Conservation (phyloP, 2,329 filamentous ascomycete species). For the Hypoxylon sp. region DNA sequence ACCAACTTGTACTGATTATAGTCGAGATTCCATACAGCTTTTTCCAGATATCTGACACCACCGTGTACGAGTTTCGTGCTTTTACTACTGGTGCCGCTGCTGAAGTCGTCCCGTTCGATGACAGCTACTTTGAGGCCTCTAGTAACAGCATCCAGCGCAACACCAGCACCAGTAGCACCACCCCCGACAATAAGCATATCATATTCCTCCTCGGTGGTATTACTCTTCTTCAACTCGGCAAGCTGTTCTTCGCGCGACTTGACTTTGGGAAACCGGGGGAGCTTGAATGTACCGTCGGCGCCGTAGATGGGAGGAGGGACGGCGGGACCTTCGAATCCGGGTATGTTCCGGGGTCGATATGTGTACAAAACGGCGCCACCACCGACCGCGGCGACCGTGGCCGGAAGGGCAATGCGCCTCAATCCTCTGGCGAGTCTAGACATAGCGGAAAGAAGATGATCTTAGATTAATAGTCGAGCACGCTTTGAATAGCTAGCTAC, state of each 20-base stretch:
- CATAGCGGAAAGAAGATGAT: conserved; percentile 41
- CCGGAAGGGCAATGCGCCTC: conserved; percentile 59
- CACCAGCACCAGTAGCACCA: conserved; percentile 77
- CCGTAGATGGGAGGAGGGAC: conserved; percentile 78
- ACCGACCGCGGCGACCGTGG: conserved; percentile 56
- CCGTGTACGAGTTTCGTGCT: conserved; percentile 83
- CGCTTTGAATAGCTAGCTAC: conserved; percentile 19
- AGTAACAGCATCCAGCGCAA: conserved; percentile 78
- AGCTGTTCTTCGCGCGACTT: conserved; percentile 74
- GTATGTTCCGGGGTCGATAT: conserved; percentile 78
- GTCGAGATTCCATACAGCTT: conserved; percentile 80
- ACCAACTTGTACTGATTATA: conserved; percentile 79
- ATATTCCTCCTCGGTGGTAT: conserved; percentile 64
- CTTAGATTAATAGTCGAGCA: conserved; percentile 15
- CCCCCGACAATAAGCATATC: conserved; percentile 78
- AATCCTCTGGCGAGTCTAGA: conserved; percentile 51
- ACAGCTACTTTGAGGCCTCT: conserved; percentile 78
- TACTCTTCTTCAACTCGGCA: conserved; percentile 65
- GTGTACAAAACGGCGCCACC: conserved; percentile 61
- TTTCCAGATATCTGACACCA: conserved; percentile 79
- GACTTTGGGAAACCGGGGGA: conserved; percentile 73
- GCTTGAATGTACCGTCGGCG: conserved; percentile 74
- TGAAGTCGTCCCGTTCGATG: conserved; percentile 80
- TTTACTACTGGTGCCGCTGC: conserved; percentile 78
- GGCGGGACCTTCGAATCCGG: conserved; percentile 73